Evolutionary conservation across 2,329 filamentous ascomycete species (phyloP).

Genomic region (Cephalotrichum gorgonifer): DNA sequence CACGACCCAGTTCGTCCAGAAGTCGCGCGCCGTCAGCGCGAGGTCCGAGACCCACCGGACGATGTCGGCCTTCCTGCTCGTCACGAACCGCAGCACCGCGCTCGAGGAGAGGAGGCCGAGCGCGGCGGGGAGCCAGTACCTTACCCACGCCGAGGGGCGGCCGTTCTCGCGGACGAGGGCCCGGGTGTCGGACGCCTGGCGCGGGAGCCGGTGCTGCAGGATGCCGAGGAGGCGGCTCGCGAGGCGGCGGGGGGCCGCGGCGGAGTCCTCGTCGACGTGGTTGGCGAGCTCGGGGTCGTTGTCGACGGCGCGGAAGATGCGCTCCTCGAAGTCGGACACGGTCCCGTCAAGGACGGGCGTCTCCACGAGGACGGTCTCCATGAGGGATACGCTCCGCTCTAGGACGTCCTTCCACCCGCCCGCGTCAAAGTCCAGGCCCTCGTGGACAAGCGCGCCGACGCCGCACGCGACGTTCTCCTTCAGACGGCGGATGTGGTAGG

Average conservation of each 20-base stretch:
- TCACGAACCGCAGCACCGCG: slow-evolving; percentile 70
- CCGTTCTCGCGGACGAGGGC: slow-evolving; percentile 55
- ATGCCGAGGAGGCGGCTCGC: slow-evolving; percentile 59
- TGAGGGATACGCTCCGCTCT: slow-evolving; percentile 69
- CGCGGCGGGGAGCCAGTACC: slow-evolving; percentile 80
- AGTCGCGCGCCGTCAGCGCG: slow-evolving; percentile 71
- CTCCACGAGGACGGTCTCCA: slow-evolving; percentile 74
- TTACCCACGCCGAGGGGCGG: slow-evolving; percentile 60
- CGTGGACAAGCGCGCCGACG: slow-evolving; percentile 77
- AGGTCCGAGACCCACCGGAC: slow-evolving; percentile 70
- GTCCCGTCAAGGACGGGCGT: slow-evolving; percentile 53
- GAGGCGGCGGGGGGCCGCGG: slow-evolving; percentile 46
- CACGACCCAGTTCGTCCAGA: slow-evolving; percentile 94
- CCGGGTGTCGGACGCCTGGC: slow-evolving; percentile 49
- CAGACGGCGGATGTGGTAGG: slow-evolving; percentile 58
- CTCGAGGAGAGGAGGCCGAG: slow-evolving; percentile 70
- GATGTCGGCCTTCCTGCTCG: slow-evolving; percentile 67
- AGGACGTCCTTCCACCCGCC: slow-evolving; percentile 63
- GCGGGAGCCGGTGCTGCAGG: slow-evolving; percentile 57
- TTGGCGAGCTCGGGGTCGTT: slow-evolving; percentile 49
- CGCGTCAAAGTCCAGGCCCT: slow-evolving; percentile 62
- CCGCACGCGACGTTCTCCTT: slow-evolving; percentile 76
- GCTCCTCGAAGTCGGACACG: slow-evolving; percentile 55
- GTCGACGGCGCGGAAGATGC: slow-evolving; percentile 52
- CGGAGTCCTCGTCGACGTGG: slow-evolving; percentile 31